Evolutionary conservation across 2,329 filamentous ascomycete species (phyloP).

Genomic region (Penicillium psychrosexuale): DNA sequence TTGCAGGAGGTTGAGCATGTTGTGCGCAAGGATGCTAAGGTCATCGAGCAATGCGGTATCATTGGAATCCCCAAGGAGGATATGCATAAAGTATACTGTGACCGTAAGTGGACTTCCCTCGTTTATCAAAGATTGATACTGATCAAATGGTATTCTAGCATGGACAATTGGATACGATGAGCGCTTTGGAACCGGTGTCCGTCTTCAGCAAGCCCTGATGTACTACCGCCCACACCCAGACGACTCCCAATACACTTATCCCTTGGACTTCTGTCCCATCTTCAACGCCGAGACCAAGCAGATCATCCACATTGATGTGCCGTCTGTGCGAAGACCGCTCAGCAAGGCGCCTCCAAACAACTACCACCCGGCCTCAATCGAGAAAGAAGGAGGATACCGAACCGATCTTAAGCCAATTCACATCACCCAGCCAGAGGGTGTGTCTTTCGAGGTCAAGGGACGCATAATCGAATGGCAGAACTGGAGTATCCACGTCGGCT

Average conservation of each 20-base stretch:
- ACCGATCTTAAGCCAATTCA: constrained; percentile 80
- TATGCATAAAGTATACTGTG: constrained; percentile 95
- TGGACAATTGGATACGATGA: constrained; percentile 97
- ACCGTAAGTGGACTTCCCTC: constrained; percentile 54
- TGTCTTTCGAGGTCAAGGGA: constrained; percentile 76
- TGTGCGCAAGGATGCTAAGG: constrained; percentile 72
- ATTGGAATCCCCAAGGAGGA: constrained; percentile 76
- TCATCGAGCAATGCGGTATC: constrained; percentile 85
- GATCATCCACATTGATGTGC: constrained; percentile 81
- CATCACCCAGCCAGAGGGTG: constrained; percentile 83
- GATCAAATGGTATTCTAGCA: constrained; percentile 43
- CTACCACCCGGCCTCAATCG: constrained; percentile 71
- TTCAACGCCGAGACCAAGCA: constrained; percentile 76
- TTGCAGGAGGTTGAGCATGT: constrained; percentile 74
- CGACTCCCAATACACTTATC: constrained; percentile 86
- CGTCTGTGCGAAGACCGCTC: constrained; percentile 70
- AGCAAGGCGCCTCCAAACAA: constrained; percentile 71
- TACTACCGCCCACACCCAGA: constrained; percentile 86
- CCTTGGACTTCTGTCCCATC: constrained; percentile 91
- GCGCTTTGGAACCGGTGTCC: constrained; percentile 72
- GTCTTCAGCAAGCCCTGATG: constrained; percentile 90
- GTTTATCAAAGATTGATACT: background rate
- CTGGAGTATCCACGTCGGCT: constrained; percentile 88
- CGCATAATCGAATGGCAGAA: constrained; percentile 83
- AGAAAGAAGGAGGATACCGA: constrained; percentile 71